Conservation (phyloP, 345 rosid species). For the Heritiera littoralis region DNA sequence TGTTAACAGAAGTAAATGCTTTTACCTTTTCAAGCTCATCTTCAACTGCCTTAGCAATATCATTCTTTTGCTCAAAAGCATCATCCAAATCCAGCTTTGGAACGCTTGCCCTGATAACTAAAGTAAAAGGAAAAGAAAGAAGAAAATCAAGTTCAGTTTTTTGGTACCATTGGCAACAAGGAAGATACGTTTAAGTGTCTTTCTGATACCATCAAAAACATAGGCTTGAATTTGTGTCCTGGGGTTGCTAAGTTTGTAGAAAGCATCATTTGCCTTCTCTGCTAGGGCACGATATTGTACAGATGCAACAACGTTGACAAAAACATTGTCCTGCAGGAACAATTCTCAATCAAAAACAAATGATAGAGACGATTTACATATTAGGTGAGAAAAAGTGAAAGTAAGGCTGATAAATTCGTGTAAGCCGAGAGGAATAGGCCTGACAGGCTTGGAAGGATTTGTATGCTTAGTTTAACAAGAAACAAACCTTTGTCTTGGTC, state of each 20-base stretch:
- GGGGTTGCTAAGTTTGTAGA: conserved; percentile 45
- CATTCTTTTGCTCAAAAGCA: conserved; percentile 59
- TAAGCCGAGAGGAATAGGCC: background rate
- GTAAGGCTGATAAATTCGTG: background rate
- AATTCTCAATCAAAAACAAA: background rate
- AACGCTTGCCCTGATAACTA: conserved; percentile 49
- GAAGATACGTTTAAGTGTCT: background rate
- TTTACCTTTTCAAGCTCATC: conserved; percentile 54
- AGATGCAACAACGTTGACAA: conserved; percentile 51
- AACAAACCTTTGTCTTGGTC: conserved; percentile 65
- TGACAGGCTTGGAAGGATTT: background rate
- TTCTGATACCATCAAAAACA: conserved; percentile 33
- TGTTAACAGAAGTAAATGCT: background rate
- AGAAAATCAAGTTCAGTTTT: background rate
- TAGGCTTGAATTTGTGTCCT: conserved; percentile 45
- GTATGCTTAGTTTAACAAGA: background rate
- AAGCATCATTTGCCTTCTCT: conserved; percentile 41
- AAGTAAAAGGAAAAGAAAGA: background rate
- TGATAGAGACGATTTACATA: background rate
- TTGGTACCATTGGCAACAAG: background rate
- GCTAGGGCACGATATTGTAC: conserved; percentile 43
- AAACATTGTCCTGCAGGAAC: conserved; percentile 43
- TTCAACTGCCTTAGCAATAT: conserved; percentile 52
- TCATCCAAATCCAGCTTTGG: conserved; percentile 50
- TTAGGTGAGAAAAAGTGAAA: no score